Base-by-base conservation (phyloP, 495 filamentous ascomycete species). In the Amniculicola lignicola region DNA sequence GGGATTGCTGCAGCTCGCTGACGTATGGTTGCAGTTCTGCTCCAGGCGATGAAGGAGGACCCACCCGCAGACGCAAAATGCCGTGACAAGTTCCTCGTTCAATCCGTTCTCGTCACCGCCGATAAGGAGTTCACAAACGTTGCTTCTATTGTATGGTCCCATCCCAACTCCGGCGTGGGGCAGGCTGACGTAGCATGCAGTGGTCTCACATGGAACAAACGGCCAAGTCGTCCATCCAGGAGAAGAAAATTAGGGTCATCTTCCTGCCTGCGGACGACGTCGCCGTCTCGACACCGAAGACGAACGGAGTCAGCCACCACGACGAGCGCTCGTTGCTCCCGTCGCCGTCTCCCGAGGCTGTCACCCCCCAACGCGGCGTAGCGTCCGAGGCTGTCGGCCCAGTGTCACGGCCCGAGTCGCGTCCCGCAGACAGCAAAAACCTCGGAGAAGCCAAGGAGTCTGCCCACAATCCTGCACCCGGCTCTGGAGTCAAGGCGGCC, bases 21-120 rank as follows among this genome's bases (percentile, higher is more conserved):
- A 56, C 25, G 35, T 40, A 39, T 41, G 40, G 41, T 37, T 38
- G 44, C 66, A 96, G 93, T 98, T 16, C 81, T 97, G 31, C 81
- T 98, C 22, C 93, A 98, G 74, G 89, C 91, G 18, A 95, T 97
- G 94, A 96, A 95, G 75, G 84, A 90, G 65, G 90, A 96, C 65
- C 93, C 92, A 22, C 81, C 93, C 2, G 51, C 71, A 27, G 91
- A 95, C 65, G 86, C 84, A 33, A 89, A 89, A 66, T 97, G 92
- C 77, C 84, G 89, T 68, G 93, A 98, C 76, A 98, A 98, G 75
- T 98, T 98, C 70, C 81, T 98, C 42, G 94, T 98, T 29, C 93
- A 98, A 74, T 94, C 92, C 16, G 88, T 96, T 53, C 74, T 82
- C 28, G 88, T 98, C 61, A 84, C 86, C 3, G 79, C 79, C 53